phyloP scores from a whole-genome alignment of 495 filamentous ascomycete genomes.

The Trichoderma asperelloides region DNA sequence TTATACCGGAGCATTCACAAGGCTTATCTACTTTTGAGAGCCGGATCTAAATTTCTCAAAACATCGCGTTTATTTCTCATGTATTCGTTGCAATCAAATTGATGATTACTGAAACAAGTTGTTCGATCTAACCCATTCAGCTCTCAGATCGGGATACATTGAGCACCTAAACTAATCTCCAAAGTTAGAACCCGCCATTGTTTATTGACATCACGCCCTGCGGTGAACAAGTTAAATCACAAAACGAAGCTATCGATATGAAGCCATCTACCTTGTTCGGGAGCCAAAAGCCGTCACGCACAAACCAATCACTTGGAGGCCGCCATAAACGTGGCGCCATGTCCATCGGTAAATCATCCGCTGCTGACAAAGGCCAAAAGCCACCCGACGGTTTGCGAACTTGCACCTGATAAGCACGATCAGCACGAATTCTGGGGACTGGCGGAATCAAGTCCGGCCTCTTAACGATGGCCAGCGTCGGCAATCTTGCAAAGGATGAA shows the following conservation, averaged over 20 bases:
- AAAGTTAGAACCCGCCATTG: not conserved
- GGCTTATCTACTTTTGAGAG: too few relatives aligned
- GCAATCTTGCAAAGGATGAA: not conserved
- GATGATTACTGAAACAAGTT: not conserved
- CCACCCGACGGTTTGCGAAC: not conserved
- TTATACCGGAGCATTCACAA: too few relatives aligned
- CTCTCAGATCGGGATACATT: not conserved
- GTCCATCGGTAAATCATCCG: not conserved
- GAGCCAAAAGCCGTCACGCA: not conserved
- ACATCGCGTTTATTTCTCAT: too few relatives aligned
- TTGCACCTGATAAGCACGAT: not conserved
- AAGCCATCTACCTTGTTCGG: not conserved
- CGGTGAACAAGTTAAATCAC: not conserved
- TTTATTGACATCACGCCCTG: not conserved
- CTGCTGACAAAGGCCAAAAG: not conserved
- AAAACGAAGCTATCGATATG: not conserved
- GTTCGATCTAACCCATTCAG: too few relatives aligned
- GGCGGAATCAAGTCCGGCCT: not conserved
- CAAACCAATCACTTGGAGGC: not conserved
- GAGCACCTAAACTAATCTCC: not conserved
- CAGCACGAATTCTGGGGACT: not conserved
- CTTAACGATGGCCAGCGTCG: not conserved
- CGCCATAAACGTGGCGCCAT: not conserved
- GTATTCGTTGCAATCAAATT: too few relatives aligned
- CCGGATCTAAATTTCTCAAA: too few relatives aligned